Evolutionary conservation across 345 rosid genomes (phyloP).

Genomic region (Syzygium aromaticum): DNA sequence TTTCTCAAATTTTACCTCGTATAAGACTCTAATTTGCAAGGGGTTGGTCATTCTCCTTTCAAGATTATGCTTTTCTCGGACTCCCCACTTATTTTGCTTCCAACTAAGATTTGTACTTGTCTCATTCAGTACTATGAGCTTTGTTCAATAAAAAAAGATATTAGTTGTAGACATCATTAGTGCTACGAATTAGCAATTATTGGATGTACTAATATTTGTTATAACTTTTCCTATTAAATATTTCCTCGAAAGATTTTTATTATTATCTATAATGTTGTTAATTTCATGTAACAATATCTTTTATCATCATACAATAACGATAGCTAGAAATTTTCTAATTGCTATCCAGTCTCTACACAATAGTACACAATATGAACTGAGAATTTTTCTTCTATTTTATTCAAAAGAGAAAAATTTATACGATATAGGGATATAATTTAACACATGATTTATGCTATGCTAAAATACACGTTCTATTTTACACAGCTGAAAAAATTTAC

Average conservation of each 20-base stretch:
- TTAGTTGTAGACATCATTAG: not conserved
- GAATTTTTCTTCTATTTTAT: no score
- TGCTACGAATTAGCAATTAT: not conserved
- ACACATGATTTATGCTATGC: no score
- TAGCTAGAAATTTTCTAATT: no score
- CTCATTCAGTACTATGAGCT: not conserved
- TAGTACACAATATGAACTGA: no score
- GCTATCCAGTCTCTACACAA: no score
- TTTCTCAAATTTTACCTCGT: not conserved
- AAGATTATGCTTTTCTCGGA: not conserved
- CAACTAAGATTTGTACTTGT: not conserved
- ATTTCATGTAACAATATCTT: not conserved
- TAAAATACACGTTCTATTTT: no score
- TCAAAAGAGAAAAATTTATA: no score
- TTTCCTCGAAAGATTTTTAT: not conserved
- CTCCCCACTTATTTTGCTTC: not conserved
- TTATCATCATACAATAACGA: no score
- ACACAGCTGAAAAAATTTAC: no score
- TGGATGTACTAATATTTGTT: not conserved
- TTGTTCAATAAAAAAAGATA: not conserved
- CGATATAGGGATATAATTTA: no score
- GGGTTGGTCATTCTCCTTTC: not conserved
- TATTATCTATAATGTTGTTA: not conserved
- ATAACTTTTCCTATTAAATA: not conserved
- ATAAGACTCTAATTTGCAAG: not conserved